Evolutionary conservation across 805 yeast genomes (phyloP).

Genomic region (Wickerhamomyces subpelliculosus): DNA sequence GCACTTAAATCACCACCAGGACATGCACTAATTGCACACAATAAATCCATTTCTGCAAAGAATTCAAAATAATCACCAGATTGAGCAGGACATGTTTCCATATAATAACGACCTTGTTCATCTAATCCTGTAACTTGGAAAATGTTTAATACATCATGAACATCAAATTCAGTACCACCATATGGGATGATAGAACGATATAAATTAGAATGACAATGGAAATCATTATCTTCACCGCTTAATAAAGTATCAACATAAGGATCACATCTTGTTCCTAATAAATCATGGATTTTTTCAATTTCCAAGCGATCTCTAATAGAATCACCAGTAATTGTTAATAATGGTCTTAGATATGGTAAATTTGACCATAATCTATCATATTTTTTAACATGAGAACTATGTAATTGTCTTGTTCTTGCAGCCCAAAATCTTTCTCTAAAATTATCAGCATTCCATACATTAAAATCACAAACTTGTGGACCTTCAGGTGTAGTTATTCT

Average conservation of each 20-base stretch:
- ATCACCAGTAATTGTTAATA: conserved; percentile 58
- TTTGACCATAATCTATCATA: conserved; percentile 61
- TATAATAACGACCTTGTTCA: conserved; percentile 58
- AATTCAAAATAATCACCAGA: conserved; percentile 55
- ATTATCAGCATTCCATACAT: conserved; percentile 54
- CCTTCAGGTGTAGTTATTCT: conserved; percentile 60
- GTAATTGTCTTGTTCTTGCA: conserved; percentile 59
- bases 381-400: conserved; percentile 54
- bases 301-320: conserved; percentile 51
- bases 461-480: conserved; percentile 66
- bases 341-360: conserved; percentile 57
- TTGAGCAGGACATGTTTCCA: conserved; percentile 64
- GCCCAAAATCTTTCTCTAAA: conserved; percentile 68
- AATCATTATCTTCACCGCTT: conserved; percentile 58
- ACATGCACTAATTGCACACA: conserved; percentile 60
- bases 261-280: conserved; percentile 63
- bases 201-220: conserved; percentile 62
- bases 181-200: conserved; percentile 51
- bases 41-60: conserved; percentile 58
- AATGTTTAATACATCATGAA: conserved; percentile 63
- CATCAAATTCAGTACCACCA: conserved; percentile 59
- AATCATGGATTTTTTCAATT: conserved; percentile 59
- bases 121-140: conserved; percentile 65
- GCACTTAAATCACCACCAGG: conserved; percentile 64
- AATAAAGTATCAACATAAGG: conserved; percentile 60